Evolutionary conservation across 805 yeast species (phyloP).

Genomic region (Metschnikowia corniflorae): DNA sequence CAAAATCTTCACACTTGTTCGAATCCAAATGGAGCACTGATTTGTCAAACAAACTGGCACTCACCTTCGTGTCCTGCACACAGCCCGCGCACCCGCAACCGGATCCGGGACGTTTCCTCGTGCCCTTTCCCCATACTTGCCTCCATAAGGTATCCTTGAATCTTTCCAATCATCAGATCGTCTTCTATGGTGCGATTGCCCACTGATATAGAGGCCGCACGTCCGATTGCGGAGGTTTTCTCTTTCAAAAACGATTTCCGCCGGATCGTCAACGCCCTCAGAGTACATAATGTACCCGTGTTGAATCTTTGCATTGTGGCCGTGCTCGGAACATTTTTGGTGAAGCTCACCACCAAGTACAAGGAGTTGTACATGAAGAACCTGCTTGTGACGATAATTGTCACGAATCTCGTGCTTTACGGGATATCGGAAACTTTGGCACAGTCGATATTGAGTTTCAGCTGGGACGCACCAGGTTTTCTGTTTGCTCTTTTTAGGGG

Average conservation of each 20-base stretch:
- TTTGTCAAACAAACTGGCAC: no score
- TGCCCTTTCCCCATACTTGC: no score
- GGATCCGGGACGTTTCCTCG: no score
- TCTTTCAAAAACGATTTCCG: slow-evolving; percentile 3
- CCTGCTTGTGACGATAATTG: slow-evolving; percentile 72
- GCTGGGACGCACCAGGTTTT: slow-evolving; percentile 7
- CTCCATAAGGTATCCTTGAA: no score
- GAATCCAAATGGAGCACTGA: no score
- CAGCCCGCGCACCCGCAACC: no score
- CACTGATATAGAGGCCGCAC: slow-evolving; percentile 5
- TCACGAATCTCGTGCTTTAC: slow-evolving; percentile 74
- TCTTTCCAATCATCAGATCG: no score
- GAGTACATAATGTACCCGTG: slow-evolving; percentile 50
- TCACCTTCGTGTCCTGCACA: no score
- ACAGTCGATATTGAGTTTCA: slow-evolving; percentile 53
- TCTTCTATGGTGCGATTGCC: slow-evolving; percentile 6
- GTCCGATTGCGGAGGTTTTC: background rate
- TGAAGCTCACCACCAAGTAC: slow-evolving; percentile 55
- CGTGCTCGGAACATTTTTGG: slow-evolving; percentile 46
- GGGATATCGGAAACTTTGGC: slow-evolving; percentile 93
- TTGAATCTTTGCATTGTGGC: slow-evolving; percentile 52
- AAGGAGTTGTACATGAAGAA: slow-evolving; percentile 58
- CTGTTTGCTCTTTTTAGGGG: slow-evolving; percentile 2
- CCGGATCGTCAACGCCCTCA: slow-evolving; percentile 28
- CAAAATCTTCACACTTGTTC: no score